phyloP scores from a whole-genome alignment of 2,329 filamentous ascomycete genomes.

The Fusarium chaquense region DNA sequence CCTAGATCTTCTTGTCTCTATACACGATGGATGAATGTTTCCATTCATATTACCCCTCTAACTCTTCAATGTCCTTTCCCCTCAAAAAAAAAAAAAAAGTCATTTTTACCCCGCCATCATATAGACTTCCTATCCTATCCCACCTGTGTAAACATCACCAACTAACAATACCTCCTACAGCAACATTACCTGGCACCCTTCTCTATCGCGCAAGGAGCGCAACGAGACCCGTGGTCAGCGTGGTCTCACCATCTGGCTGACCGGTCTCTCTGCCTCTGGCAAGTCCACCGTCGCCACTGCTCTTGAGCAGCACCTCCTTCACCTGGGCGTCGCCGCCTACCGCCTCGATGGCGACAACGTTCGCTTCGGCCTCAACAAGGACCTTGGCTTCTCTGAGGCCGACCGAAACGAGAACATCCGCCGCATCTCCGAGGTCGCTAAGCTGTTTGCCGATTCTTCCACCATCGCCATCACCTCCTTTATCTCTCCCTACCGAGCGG shows the following conservation, averaged over 20 bases:
- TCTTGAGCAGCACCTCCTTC: conserved; percentile 95
- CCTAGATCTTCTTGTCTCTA: not conserved
- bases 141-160: conserved; percentile 20
- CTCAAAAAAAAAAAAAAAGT: conserved; percentile 9
- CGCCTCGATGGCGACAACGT: conserved; percentile 98
- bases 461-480: conserved; percentile 94
- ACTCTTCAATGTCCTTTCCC: conserved; percentile 3
- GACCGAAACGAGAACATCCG: conserved; percentile 99
- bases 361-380: conserved; percentile 97
- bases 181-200: conserved; percentile 92
- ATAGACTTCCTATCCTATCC: not conserved
- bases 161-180: conserved; percentile 57
- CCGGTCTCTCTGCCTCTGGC: conserved; percentile 93
- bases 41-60: conserved; percentile 11
- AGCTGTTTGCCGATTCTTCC: conserved; percentile 92
- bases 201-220: conserved; percentile 82
- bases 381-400: conserved; percentile 91
- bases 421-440: conserved; percentile 94
- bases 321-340: conserved; percentile 85
- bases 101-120: conserved; percentile 33
- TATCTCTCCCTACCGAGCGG: conserved; percentile 93
- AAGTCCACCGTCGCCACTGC: conserved; percentile 98
- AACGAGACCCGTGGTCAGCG: conserved; percentile 81
- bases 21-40: not conserved
- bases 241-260: conserved; percentile 98